A percentile compares a stretch with the other conserved stretches of the same genome.
Evolutionary conservation across 768 basidiomycete species (phyloP).

Genomic region (Lactifluus volemus): DNA sequence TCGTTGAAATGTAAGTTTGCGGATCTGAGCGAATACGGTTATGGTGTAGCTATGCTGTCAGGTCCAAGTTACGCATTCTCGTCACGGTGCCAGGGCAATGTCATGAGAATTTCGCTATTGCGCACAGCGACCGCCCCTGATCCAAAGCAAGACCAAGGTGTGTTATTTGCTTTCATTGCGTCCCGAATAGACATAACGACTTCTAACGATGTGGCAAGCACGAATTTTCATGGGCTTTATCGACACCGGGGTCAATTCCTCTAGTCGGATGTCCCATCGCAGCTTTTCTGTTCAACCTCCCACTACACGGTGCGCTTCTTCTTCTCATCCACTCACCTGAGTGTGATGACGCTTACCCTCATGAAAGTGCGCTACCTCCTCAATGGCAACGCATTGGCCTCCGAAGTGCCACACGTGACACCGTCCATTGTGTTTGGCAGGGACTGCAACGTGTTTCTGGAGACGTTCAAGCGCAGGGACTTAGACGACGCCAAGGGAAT

Average conservation of each 20-base stretch:
- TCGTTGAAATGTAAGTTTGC: conserved; percentile 44
- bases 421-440: conserved; percentile 52
- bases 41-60: conserved; percentile 88
- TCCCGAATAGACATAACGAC: too few relatives aligned
- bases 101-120: conserved; percentile 81
- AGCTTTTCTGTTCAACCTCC: conserved; percentile 78
- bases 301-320: conserved; percentile 48
- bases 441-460: conserved; percentile 69
- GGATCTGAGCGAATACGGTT: conserved; percentile 88
- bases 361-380: conserved; percentile 35
- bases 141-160: conserved; percentile 85
- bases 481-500: conserved; percentile 35
- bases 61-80: conserved; percentile 94
- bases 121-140: conserved; percentile 87
- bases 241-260: conserved; percentile 86
- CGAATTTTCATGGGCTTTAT: conserved; percentile 81
- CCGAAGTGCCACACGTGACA: conserved; percentile 33
- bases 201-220: conserved; percentile 43
- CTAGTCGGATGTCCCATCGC: conserved; percentile 81
- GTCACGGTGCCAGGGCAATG: conserved; percentile 56
- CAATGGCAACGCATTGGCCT: conserved; percentile 26
- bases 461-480: conserved; percentile 89
- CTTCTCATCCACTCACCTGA: not conserved
- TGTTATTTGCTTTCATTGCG: not conserved
- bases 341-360: not conserved